phyloP scores from a whole-genome alignment of 2,329 filamentous ascomycete genomes.

The Microdochium bolleyi region DNA sequence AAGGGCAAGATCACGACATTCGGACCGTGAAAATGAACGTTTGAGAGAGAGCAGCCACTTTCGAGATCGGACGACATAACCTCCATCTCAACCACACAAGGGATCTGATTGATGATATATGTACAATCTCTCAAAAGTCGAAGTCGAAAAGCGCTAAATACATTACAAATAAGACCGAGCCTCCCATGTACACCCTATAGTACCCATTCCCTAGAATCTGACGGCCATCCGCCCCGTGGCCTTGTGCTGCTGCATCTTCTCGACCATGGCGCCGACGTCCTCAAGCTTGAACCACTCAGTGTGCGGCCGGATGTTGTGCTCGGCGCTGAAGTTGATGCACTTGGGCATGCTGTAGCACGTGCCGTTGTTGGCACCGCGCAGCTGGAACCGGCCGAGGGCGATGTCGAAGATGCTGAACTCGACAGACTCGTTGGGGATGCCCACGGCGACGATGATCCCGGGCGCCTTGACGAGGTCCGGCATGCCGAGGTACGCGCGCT shows the following conservation, averaged over 20 bases:
- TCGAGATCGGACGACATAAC: too few relatives aligned
- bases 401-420: background rate
- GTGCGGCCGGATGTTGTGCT: background rate
- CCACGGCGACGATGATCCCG: background rate
- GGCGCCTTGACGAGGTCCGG: background rate
- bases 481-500: background rate
- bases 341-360: background rate
- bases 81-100: too few relatives aligned
- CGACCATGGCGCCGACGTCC: background rate
- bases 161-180: too few relatives aligned
- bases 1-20: conserved; percentile 18
- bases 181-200: background rate
- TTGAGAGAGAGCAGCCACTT: too few relatives aligned
- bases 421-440: background rate
- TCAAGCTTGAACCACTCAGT: background rate
- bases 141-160: too few relatives aligned
- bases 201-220: background rate
- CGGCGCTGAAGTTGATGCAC: background rate
- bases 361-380: background rate
- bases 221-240: background rate
- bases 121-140: too few relatives aligned
- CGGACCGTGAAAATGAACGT: background rate
- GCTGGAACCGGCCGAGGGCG: background rate
- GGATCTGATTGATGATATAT: too few relatives aligned
- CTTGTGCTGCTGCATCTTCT: background rate